Base-by-base conservation (phyloP, 2,329 filamentous ascomycete species). In the Aspergillus persii region DNA sequence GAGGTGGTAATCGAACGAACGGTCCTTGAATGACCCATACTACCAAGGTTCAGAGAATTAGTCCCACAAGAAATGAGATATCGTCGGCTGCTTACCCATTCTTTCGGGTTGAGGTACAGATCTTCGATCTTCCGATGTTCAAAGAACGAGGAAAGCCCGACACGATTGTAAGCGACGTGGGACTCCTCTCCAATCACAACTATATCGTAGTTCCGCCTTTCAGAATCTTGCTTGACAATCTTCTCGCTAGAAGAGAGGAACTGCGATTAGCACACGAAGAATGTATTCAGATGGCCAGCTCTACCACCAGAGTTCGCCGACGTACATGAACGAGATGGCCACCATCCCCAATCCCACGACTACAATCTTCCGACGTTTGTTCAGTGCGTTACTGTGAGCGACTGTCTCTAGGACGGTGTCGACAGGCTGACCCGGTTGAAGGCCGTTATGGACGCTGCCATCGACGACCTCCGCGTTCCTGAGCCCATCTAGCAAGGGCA, bases 301-400 rank as follows among this genome's bases (percentile, higher is more conserved):
- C 23, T 6, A 12, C 8, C 44, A 2, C 18, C 51, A 50, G 63
- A 57, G 26, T 54, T 54, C 39, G n/a, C 50, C 44, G 9, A 81
- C 89, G 82, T 78, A 94, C 90, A 96, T 91, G 73, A 96, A 94
- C 47, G 90, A 88, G 66, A 95, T 89, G 44, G 89, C 91, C 49
- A 96, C 92, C 93, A 97, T 97, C 2, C 92, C 92, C 76, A 96
- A 77, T 8, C 92, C 92, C 44, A 96, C 91, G 41, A 96, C 87
- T 2, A 96, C 91, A 39, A 96, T 78, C 70, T 83, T 87, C 74
- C 90, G 91, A 41, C 72, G 67, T 46, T 62, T 61, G 29, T 65
- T 60, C 26, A 47, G 30, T 31, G 63, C 59, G 52, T 62, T 15
- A 8, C 51, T 27, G 50, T 48, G 53, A 6, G 29, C 12, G 30